Evolutionary conservation across 225 moss, liverwort and hornwort species (phyloP), one percentile per base, ranked within the genome.

Genomic region (Pleurozium schreberi): DNA sequence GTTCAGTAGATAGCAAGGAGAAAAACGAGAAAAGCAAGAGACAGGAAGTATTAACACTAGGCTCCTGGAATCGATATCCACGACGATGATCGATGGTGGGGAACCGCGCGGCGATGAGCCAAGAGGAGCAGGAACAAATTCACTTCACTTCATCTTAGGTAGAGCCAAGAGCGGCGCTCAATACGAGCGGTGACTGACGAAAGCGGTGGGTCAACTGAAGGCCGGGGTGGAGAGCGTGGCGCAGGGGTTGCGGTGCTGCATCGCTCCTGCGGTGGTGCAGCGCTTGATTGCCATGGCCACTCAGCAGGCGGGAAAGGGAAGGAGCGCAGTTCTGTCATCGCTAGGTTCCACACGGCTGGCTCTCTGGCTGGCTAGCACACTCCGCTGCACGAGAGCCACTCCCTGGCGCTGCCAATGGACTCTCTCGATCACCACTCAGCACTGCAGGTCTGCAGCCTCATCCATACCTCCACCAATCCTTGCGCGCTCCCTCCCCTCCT

Each of bases 381-480:
- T 58, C 87, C 58, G 80, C 58, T 69, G 86, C 86, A 86, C 52
- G 40, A 83, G 87, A 90, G 87, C 87, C 90, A 90, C 90, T 90
- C 87, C 84, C 84, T 90, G 52, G 77, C 43, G 69, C 90, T 90
- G 77, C 87, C 87, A 87, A 90, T 90, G n/a, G 86, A 57, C 65
- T 75, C 82, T 47, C 47, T 43, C 31, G 47, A 33, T 25, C 25
- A 64, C 59, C 5, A n/a, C n/a, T n/a, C n/a, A 82, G 64, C 25
- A 17, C 36, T 49, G 49, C 61, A 61, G 61, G 61, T 61, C 61
- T 61, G 61, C 64, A 16, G 64, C 64, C 82, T 82, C 82, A 82
- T 82, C 81, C 60, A 81, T 19, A 60, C 81, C 81, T 64, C 49
- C 64, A 22, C 82, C 64, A 82, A 82, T 82, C 63, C 63, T 47